Percentiles rank a stretch among this genome's conserved stretches.
Conservation (phyloP, 495 filamentous ascomycete species). For the Neurospora sp. region DNA sequence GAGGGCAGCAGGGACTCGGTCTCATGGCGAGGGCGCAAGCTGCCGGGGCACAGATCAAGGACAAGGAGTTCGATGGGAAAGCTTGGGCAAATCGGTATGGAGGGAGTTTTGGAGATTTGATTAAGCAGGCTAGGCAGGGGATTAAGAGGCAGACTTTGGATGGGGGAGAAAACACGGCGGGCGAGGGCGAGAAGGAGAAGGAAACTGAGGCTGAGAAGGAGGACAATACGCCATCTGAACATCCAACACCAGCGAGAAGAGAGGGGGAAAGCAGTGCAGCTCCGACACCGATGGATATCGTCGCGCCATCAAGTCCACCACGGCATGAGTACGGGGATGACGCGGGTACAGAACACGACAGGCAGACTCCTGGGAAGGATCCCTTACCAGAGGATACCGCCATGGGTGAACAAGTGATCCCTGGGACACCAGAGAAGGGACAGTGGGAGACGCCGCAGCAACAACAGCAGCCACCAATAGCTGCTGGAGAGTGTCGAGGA, state of each 20-base stretch:
- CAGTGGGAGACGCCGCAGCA: not conserved
- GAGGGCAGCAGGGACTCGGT: not conserved
- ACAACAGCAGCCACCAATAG: not conserved
- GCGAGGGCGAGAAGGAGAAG: not conserved
- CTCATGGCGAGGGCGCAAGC: slow-evolving; percentile 16
- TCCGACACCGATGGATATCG: not conserved
- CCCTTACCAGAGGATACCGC: not conserved
- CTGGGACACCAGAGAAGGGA: not conserved
- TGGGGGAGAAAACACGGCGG: not conserved
- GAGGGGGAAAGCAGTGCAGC: not conserved
- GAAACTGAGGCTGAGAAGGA: not conserved
- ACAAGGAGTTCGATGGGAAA: slow-evolving; percentile 72
- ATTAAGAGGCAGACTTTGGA: slow-evolving; percentile 5
- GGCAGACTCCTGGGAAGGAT: not conserved
- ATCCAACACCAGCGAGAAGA: not conserved
- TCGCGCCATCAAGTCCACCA: not conserved
- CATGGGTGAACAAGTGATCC: not conserved
- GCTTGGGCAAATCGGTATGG: slow-evolving; percentile 68
- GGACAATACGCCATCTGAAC: not conserved
- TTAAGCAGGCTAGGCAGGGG: slow-evolving; percentile 50
- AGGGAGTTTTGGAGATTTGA: slow-evolving; percentile 61
- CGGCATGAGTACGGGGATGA: not conserved
- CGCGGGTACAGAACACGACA: not conserved
- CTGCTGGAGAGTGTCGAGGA: no score
- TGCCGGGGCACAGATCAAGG: slow-evolving; percentile 42